These are phyloP conservation scores for Monosporozyma solicola DNA, from an alignment of 805 yeast species.

Conservation along the genomic window DNA sequence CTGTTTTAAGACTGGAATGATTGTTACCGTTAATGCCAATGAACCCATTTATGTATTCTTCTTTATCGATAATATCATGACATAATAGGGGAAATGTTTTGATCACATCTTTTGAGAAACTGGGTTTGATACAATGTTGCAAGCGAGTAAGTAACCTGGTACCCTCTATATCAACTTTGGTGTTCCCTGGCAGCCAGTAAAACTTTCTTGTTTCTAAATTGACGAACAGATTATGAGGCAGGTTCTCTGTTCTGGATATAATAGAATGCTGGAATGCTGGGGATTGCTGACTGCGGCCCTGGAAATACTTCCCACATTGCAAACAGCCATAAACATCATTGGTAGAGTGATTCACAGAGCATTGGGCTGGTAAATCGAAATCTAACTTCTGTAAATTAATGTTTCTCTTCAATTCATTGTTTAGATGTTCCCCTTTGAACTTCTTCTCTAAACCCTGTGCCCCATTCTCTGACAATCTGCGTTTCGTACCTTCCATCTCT, in stretches of 20 bases:
- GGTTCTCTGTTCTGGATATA: conserved; percentile 42
- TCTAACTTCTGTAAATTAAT: conserved; percentile 34
- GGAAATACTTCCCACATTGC: conserved; percentile 63
- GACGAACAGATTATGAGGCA: conserved; percentile 50
- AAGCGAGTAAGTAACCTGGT: conserved; percentile 6
- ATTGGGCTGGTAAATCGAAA: conserved; percentile 61
- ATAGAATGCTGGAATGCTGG: conserved; percentile 63
- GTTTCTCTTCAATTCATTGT: not conserved
- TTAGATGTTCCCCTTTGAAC: not conserved
- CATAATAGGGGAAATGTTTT: conserved; percentile 26
- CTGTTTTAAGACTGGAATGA: conserved; percentile 34
- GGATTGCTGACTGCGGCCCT: conserved; percentile 56
- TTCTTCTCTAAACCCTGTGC: not conserved
- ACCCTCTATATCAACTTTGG: conserved; percentile 7
- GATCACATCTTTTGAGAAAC: conserved; percentile 33
- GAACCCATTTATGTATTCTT: conserved; percentile 50
- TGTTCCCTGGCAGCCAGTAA: conserved; percentile 54
- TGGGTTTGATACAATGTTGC: conserved; percentile 31
- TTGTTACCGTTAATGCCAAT: conserved; percentile 48
- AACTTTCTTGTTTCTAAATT: conserved; percentile 41
- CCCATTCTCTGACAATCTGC: not conserved
- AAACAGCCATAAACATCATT: conserved; percentile 64
- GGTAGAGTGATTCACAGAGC: conserved; percentile 53
- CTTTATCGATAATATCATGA: conserved; percentile 37
- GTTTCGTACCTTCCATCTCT: not conserved